Percentiles rank a stretch among this genome's conserved stretches.
These are phyloP conservation scores for Parasarocladium wereldwijsianum DNA, from an alignment of 2,329 filamentous ascomycete species.

Conservation along the genomic window DNA sequence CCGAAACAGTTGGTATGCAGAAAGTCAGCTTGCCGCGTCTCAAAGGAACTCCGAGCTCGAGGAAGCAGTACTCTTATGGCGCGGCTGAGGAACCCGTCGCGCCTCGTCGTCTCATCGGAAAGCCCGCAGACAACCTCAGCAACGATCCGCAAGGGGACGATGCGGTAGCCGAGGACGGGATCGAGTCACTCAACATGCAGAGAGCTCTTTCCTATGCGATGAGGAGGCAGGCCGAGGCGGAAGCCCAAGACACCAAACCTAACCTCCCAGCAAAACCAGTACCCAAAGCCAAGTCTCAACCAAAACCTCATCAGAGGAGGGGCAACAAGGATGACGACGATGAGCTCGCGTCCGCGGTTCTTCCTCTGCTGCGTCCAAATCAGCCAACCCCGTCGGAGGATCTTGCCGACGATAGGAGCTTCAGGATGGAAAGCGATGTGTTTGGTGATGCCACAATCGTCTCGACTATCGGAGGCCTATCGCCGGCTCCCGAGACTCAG, in stretches of 20 bases:
- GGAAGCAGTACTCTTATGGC: slow-evolving; percentile 23
- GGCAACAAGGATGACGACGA: neutral
- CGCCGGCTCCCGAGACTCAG: too few relatives aligned
- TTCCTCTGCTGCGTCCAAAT: slow-evolving; percentile 6
- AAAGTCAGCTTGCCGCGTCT: too few relatives aligned
- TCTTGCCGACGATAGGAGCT: slow-evolving; percentile 18
- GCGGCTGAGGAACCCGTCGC: slow-evolving; percentile 18
- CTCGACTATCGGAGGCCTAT: too few relatives aligned
- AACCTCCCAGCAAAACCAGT: neutral
- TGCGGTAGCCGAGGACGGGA: too few relatives aligned
- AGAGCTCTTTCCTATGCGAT: slow-evolving; percentile 1
- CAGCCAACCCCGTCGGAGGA: slow-evolving; percentile 9
- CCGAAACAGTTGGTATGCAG: too few relatives aligned
- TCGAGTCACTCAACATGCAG: too few relatives aligned
- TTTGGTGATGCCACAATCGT: slow-evolving; percentile 22
- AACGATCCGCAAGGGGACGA: too few relatives aligned
- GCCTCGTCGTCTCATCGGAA: slow-evolving; percentile 2
- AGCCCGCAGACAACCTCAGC: neutral
- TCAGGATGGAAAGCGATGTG: slow-evolving; percentile 20
- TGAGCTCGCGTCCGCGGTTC: slow-evolving; percentile 7
- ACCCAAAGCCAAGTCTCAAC: neutral
- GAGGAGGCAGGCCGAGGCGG: neutral
- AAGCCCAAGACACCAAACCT: neutral
- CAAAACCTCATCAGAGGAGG: neutral
- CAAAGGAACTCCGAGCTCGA: slow-evolving; percentile 18